Evolutionary conservation across 169 alveolate species (phyloP).

Genomic region (Plasmodium fragile): DNA sequence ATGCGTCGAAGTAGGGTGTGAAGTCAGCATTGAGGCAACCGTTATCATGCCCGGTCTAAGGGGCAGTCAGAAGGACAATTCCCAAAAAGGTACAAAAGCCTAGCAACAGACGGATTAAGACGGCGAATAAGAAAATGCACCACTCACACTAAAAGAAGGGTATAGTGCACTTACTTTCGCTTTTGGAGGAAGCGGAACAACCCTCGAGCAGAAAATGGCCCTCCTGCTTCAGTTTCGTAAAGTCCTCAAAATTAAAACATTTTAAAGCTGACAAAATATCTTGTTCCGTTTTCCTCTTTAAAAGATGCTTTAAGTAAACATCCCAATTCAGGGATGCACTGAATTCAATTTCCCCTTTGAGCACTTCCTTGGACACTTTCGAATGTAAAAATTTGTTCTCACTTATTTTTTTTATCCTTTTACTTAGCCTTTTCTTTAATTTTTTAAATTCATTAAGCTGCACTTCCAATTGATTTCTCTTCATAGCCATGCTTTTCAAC

Average conservation of each 20-base stretch:
- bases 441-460: slow-evolving; percentile 52
- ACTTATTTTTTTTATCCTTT: slow-evolving; percentile 47
- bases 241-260: slow-evolving; percentile 44
- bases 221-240: slow-evolving; percentile 11
- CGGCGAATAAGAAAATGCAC: background rate
- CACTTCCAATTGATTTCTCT: slow-evolving; percentile 4
- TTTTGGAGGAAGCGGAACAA: background rate
- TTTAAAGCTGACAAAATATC: slow-evolving; percentile 35
- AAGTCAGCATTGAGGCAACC: background rate
- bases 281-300: slow-evolving; percentile 33
- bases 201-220: slow-evolving; percentile 41
- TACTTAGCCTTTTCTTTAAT: slow-evolving; percentile 57
- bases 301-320: slow-evolving; percentile 43
- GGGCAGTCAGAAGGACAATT: background rate
- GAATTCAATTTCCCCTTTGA: slow-evolving; percentile 6
- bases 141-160: background rate
- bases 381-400: background rate
- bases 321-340: slow-evolving; percentile 39
- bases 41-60: background rate
- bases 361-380: slow-evolving; percentile 21
- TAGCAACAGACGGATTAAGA: background rate
- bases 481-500: slow-evolving; percentile 32
- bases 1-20: background rate
- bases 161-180: background rate
- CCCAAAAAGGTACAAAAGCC: background rate